Base-by-base conservation (phyloP, 805 yeast genomes). In the Candida awuae region DNA sequence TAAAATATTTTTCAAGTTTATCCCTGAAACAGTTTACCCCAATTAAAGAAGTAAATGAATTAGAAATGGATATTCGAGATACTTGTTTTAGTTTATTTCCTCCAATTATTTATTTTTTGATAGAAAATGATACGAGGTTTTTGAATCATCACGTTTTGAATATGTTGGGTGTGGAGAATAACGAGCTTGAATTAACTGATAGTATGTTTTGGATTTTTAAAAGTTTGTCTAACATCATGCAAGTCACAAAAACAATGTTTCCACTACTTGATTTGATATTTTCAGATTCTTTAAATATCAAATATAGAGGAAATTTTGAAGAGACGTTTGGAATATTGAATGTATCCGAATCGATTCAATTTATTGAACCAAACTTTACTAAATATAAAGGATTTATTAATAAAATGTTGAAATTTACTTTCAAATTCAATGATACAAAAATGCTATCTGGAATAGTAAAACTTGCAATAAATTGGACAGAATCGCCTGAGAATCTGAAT, bases 171-270 rank as follows among this genome's bases (percentile, higher is more conserved):
- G 6, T 18, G 3, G 9, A 31, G n/a, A 29, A 26, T 16, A 3
- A 14, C 5, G 14, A 8, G 5, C 10, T 39, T 1, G 13, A 4
- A 5, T 13, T 39, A 2, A 26, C 35, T 6, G n/a, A 14, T 9
- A 39, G 31, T 27, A 23, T 39, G 35, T 9, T n/a, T 13, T 39
- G 43, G 43, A 31, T 39, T 12, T 39, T 39, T 15, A 15, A 39
- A 35, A 26, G 35, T 6, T 17, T 39, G 8, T 17, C 37, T 8
- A 33, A 21, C 10, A 18, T 38, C 10, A n/a, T 8, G 9, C 25
- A 15, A 9, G 8, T 31, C 8, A 7, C 27, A 7, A 15, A 17
- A 2, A 16, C 7, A 4, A 6, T 37, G 13, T 14, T 20, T 2
- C 31, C 35, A 4, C 19, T 28, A 17, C 13, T 37, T 5, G 25